A percentile compares a stretch with the other conserved stretches of the same genome.
Evolutionary conservation across 306 rosid genomes (phyloP).

Genomic region (Prinsepia uniflora): DNA sequence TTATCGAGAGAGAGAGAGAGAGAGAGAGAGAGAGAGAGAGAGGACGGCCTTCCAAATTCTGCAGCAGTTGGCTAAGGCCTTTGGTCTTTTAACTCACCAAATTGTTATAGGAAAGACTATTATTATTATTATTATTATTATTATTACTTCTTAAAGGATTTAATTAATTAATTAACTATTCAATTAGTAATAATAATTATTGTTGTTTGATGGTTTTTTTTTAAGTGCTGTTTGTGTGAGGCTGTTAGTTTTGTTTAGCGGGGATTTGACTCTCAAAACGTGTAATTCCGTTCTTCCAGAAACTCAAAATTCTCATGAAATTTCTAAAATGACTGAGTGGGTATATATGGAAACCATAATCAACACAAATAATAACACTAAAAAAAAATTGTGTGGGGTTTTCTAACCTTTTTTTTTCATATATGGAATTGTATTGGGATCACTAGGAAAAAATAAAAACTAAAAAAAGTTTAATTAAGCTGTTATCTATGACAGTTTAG

Average conservation of each 20-base stretch:
- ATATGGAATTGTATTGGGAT: too few species aligned
- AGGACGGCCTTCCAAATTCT: conserved; percentile 6
- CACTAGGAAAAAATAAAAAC: too few species aligned
- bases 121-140: background rate
- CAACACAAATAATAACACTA: background rate
- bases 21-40: background rate
- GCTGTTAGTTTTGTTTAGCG: background rate
- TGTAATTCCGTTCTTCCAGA: conserved; percentile 4
- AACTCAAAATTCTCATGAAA: background rate
- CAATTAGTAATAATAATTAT: background rate
- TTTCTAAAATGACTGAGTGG: background rate
- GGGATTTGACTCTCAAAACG: conserved; percentile 3
- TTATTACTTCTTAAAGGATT: background rate
- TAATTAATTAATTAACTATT: background rate
- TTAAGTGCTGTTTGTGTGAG: conserved; percentile 11
- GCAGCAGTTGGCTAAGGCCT: conserved; percentile 6
- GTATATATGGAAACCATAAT: background rate
- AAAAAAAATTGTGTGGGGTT: background rate
- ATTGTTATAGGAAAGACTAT: background rate
- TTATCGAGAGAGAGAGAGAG: background rate
- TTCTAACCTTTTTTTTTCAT: too few species aligned
- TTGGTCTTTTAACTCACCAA: background rate
- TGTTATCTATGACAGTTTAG: background rate
- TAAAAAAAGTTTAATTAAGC: too few species aligned
- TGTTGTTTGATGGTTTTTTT: background rate